These are phyloP conservation scores for Gracilaria domingensis DNA, from an alignment of 23 red algal genomes.

Conservation along the genomic window DNA sequence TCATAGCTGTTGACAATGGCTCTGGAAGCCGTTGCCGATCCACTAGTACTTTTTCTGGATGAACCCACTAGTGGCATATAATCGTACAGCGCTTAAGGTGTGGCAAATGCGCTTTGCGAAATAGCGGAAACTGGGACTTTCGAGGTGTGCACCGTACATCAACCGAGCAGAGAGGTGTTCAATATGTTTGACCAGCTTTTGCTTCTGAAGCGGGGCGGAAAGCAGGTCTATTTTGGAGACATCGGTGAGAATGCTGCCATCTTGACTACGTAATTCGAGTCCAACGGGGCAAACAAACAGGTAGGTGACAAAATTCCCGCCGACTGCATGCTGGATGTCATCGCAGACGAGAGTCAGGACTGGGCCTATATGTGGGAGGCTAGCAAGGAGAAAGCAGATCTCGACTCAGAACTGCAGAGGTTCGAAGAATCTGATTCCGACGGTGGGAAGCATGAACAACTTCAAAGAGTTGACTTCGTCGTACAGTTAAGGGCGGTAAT, in stretches of 20 bases:
- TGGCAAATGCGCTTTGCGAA: conserved; percentile 74
- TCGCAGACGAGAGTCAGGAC: conserved; percentile 82
- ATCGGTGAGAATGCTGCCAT: conserved; percentile 43
- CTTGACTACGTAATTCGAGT: conserved; percentile 69
- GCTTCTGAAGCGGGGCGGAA: conserved; percentile 76
- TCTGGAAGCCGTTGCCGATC: conserved; percentile 78
- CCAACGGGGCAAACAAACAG: conserved; percentile 58
- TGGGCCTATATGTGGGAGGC: conserved; percentile 60
- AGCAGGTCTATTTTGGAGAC: conserved; percentile 92
- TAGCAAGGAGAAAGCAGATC: conserved; percentile 49
- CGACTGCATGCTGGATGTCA: conserved; percentile 74
- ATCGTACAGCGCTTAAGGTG: conserved; percentile 55
- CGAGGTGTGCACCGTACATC: conserved; percentile 91
- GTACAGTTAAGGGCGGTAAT: conserved; percentile 63
- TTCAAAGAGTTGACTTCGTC: conserved; percentile 19
- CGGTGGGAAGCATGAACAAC: conserved; percentile 6
- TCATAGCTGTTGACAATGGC: conserved; percentile 88
- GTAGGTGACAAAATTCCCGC: conserved; percentile 61
- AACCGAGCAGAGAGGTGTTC: conserved; percentile 85
- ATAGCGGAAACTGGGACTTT: conserved; percentile 81
- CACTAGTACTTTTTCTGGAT: conserved; percentile 86
- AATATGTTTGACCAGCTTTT: conserved; percentile 85
- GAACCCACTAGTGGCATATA: conserved; percentile 92
- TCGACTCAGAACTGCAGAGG: conserved; percentile 38
- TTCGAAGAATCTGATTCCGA: conserved; percentile 31